Conservation (phyloP, 768 basidiomycete species). For the Tylopilus intermedius region DNA sequence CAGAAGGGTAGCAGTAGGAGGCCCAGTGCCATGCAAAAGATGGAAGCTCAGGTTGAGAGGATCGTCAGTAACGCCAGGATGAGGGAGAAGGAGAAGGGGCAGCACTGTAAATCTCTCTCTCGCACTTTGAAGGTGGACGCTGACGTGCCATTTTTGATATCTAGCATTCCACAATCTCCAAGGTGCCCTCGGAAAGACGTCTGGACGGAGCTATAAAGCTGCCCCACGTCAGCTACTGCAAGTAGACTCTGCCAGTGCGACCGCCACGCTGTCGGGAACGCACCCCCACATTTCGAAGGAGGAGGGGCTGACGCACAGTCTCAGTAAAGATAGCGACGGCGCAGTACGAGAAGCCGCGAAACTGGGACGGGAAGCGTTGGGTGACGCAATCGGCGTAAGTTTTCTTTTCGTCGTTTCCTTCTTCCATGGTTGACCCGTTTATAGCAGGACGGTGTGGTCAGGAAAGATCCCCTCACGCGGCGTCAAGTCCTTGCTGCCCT, state of each 20-base stretch:
- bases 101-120: constrained; percentile 42
- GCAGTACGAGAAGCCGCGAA: constrained; percentile 72
- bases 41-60: constrained; percentile 93
- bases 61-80: constrained; percentile 89
- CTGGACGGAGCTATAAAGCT: constrained; percentile 88
- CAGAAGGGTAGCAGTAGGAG: constrained; percentile 55
- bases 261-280: constrained; percentile 36
- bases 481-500: constrained; percentile 74
- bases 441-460: constrained; percentile 59
- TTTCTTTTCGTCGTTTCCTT: background rate
- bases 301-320: constrained; percentile 30
- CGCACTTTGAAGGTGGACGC: background rate
- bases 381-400: constrained; percentile 50
- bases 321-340: constrained; percentile 40
- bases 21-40: constrained; percentile 84
- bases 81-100: constrained; percentile 79
- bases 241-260: constrained; percentile 55
- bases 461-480: constrained; percentile 69
- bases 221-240: constrained; percentile 96
- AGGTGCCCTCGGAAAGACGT: constrained; percentile 92
- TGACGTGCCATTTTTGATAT: constrained; percentile 8
- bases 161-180: constrained; percentile 72
- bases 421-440: constrained; percentile 1
- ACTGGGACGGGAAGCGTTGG: constrained; percentile 68
- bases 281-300: constrained; percentile 52